A percentile compares a stretch with the other conserved stretches of the same genome.
These are phyloP conservation scores for Pulveroboletus ravenelii DNA, from an alignment of 768 basidiomycete species.

Conservation along the genomic window DNA sequence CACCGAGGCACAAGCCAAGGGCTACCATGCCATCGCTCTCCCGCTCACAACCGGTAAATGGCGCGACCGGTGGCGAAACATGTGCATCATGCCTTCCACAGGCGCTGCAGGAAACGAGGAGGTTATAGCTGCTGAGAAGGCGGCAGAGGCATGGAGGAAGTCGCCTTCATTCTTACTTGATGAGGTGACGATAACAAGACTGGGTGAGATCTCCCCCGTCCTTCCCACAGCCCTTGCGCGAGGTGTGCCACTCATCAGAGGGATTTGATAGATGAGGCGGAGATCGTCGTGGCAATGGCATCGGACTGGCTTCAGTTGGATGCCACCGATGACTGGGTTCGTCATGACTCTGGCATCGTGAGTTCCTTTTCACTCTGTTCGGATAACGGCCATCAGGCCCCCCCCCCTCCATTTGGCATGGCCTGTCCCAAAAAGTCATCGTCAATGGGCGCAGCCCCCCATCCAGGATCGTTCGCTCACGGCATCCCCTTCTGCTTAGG, in stretches of 20 bases:
- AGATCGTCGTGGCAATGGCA: constrained; percentile 66
- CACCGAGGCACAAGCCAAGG: constrained; percentile 51
- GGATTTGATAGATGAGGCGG: constrained; percentile 59
- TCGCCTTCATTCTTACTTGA: constrained; percentile 72
- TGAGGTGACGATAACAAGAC: constrained; percentile 84
- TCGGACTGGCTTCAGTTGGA: constrained; percentile 97
- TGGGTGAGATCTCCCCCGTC: constrained; percentile 44
- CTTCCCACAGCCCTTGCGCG: constrained; percentile 10
- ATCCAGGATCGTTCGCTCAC: constrained; percentile 10
- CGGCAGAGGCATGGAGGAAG: constrained; percentile 84
- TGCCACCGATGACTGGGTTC: constrained; percentile 86
- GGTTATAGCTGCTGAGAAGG: constrained; percentile 47
- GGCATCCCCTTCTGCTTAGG: constrained; percentile 44
- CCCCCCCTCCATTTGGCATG: constrained; percentile 3
- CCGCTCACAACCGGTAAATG: constrained; percentile 89
- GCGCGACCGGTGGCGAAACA: constrained; percentile 81
- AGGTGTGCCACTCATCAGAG: constrained; percentile 12
- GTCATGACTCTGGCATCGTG: constrained; percentile 94
- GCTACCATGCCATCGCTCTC: constrained; percentile 72
- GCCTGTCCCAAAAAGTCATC: constrained; percentile 10
- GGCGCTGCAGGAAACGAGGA: constrained; percentile 32
- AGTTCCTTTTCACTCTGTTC: constrained; percentile 29
- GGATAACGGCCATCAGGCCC: background rate
- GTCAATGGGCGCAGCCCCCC: constrained; percentile 18
- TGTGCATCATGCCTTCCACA: constrained; percentile 71